These are phyloP conservation scores for Pythium dissotocum DNA, from an alignment of 352 stramenopile genomes.

Conservation along the genomic window DNA sequence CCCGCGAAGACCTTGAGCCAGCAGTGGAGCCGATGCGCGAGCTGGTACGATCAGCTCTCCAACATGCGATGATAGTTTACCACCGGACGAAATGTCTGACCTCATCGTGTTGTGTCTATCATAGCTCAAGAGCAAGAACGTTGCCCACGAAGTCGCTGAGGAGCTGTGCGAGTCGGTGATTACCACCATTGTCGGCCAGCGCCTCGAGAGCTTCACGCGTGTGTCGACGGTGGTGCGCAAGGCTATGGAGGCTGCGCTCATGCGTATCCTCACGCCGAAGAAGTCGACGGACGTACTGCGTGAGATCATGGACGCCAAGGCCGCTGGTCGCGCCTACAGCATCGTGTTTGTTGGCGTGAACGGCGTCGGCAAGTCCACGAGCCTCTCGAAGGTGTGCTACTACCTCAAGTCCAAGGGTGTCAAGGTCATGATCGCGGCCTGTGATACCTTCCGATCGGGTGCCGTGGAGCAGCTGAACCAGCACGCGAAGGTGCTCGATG, in stretches of 20 bases:
- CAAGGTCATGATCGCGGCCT: conserved; percentile 96
- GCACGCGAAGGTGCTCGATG: conserved; percentile 95
- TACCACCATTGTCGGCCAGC: conserved; percentile 93
- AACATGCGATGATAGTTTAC: not conserved
- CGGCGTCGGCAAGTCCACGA: conserved; percentile 98
- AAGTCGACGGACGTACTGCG: conserved; percentile 96
- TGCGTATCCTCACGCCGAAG: conserved; percentile 95
- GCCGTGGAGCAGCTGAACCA: conserved; percentile 98
- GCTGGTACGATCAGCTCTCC: conserved; percentile 44
- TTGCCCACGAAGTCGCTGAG: conserved; percentile 94
- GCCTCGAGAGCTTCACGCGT: conserved; percentile 93
- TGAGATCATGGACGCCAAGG: conserved; percentile 90
- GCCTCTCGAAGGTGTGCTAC: conserved; percentile 98
- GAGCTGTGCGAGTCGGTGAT: conserved; percentile 96
- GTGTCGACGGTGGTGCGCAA: conserved; percentile 93
- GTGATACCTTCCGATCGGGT: conserved; percentile 98
- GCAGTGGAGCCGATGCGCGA: conserved; percentile 94
- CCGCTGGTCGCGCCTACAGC: conserved; percentile 91
- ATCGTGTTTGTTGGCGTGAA: conserved; percentile 99
- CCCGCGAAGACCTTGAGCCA: conserved; percentile 91
- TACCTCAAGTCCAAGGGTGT: conserved; percentile 98
- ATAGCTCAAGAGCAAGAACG: conserved; percentile 97
- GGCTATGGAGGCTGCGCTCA: conserved; percentile 93
- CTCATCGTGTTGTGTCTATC: not conserved
- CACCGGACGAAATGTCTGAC: not conserved